Conservation (phyloP, 495 filamentous ascomycete genomes). For the Pseudotulostoma volvatum region DNA sequence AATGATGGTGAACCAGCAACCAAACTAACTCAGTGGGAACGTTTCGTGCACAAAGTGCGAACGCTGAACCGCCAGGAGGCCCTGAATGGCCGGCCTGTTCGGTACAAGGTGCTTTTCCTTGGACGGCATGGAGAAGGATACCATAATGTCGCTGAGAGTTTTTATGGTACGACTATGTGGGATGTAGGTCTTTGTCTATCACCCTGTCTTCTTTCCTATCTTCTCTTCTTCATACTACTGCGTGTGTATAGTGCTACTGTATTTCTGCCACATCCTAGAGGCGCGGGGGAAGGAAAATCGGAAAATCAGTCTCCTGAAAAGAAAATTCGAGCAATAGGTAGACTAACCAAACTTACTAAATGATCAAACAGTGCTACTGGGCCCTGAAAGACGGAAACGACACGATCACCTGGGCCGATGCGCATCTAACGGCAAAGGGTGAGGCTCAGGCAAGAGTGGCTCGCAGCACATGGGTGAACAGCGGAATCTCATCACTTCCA, state of each 20-base stretch:
- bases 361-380: slow-evolving; percentile 44
- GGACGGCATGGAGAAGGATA: slow-evolving; percentile 60
- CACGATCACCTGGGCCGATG: slow-evolving; percentile 53
- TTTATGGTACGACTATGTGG: slow-evolving; percentile 52
- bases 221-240: neutral
- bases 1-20: neutral
- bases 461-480: slow-evolving; percentile 44
- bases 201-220: neutral
- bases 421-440: slow-evolving; percentile 49
- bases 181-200: slow-evolving; percentile 38
- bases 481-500: slow-evolving; percentile 43
- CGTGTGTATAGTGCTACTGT: too few relatives aligned
- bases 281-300: too few relatives aligned
- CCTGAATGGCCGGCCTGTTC: slow-evolving; percentile 11
- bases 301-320: too few relatives aligned
- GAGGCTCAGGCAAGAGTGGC: slow-evolving; percentile 45
- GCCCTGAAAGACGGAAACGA: slow-evolving; percentile 54
- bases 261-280: too few relatives aligned
- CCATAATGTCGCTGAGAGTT: slow-evolving; percentile 49
- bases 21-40: slow-evolving; percentile 45
- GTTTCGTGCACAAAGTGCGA: slow-evolving; percentile 38
- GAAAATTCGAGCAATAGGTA: too few relatives aligned
- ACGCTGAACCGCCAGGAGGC: slow-evolving; percentile 33
- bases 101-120: slow-evolving; percentile 54
- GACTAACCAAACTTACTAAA: too few relatives aligned